A percentile compares a stretch with the other conserved stretches of the same genome.
Evolutionary conservation across 345 rosid genomes (phyloP).

Genomic region (Ceriops zippeliana): DNA sequence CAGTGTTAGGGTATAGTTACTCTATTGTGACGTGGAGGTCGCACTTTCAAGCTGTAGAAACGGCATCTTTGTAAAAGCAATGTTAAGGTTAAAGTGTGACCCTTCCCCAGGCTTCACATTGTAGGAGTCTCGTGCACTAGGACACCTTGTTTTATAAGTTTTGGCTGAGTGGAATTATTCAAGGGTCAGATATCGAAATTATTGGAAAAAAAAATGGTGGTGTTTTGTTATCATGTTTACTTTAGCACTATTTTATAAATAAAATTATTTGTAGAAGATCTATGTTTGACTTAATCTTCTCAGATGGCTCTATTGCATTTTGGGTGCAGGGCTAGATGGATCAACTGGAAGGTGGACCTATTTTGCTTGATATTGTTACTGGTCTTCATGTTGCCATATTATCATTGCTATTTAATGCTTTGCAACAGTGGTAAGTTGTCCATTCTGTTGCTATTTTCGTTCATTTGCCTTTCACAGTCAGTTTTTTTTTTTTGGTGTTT

Average conservation of each 20-base stretch:
- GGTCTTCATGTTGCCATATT: slow-evolving; percentile 91
- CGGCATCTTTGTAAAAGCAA: no score
- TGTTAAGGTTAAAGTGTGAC: no score
- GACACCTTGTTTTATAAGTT: not conserved
- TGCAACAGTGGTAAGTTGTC: slow-evolving; percentile 65
- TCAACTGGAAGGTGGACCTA: slow-evolving; percentile 95
- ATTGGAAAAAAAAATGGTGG: no score
- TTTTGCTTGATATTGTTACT: slow-evolving; percentile 83
- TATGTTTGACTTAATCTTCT: not conserved
- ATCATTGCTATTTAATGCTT: slow-evolving; percentile 97
- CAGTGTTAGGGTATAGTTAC: no score
- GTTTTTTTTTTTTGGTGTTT: not conserved
- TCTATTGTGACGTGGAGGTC: no score
- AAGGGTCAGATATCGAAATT: no score
- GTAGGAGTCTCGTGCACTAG: no score
- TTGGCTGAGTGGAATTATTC: not conserved
- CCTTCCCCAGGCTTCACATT: no score
- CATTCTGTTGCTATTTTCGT: slow-evolving; percentile 8
- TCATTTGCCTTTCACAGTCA: not conserved
- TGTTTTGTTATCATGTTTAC: no score
- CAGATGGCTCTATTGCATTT: not conserved
- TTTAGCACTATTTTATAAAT: no score
- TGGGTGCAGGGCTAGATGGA: slow-evolving; percentile 73
- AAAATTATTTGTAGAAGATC: not conserved
- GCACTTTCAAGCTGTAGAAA: no score